Evolutionary conservation across 495 filamentous ascomycete genomes (phyloP).

Genomic region (Xylaria grammica): DNA sequence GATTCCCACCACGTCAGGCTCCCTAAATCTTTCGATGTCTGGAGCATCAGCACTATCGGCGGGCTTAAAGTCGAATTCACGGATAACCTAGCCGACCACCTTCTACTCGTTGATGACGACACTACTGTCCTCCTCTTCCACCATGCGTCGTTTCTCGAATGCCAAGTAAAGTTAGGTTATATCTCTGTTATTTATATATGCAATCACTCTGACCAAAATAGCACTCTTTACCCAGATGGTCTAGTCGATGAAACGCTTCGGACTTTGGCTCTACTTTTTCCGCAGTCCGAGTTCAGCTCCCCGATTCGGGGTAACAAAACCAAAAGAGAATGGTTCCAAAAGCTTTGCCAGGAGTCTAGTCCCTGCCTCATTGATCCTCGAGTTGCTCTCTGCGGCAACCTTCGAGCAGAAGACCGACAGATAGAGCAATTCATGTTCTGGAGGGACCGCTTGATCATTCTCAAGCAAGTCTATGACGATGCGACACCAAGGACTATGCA

Average conservation of each 20-base stretch:
- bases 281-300: conserved; percentile 36
- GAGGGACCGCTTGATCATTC: conserved; percentile 55
- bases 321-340: conserved; percentile 21
- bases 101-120: conserved; percentile 47
- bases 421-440: conserved; percentile 56
- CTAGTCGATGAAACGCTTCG: conserved; percentile 52
- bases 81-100: conserved; percentile 53
- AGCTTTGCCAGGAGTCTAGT: background rate
- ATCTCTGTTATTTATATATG: background rate
- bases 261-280: conserved; percentile 52
- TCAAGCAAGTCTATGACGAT: conserved; percentile 61
- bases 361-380: conserved; percentile 10
- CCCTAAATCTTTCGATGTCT: conserved; percentile 34
- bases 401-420: conserved; percentile 15
- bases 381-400: conserved; percentile 8
- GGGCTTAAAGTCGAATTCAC: conserved; percentile 50
- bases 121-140: conserved; percentile 51
- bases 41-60: conserved; percentile 37
- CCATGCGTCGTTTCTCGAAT: conserved; percentile 46
- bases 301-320: conserved; percentile 32
- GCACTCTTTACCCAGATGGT: conserved; percentile 33
- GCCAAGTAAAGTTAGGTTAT: conserved; percentile 23
- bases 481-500: conserved; percentile 47
- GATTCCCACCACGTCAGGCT: conserved; percentile 28
- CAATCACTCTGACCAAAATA: conserved; percentile 2